Percentiles rank a stretch among this genome's conserved stretches.
These are phyloP conservation scores for Casaregolazyma suthepensis DNA, from an alignment of 1,139 yeast genomes.

Conservation along the genomic window DNA sequence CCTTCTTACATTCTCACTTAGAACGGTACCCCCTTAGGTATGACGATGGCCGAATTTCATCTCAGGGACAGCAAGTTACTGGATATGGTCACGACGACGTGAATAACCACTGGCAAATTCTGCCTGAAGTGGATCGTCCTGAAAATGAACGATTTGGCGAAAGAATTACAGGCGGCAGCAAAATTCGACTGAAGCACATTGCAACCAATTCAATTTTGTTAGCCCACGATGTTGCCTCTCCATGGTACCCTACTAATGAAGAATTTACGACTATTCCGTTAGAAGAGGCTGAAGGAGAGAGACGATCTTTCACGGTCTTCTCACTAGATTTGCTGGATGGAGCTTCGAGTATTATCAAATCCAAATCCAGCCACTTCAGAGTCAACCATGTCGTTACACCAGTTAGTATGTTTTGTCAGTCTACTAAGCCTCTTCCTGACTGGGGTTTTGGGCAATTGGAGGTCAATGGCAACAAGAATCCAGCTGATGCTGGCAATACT, in stretches of 20 bases:
- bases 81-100: slow-evolving; percentile 44
- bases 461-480: slow-evolving; percentile 87
- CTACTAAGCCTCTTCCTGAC: slow-evolving; percentile 75
- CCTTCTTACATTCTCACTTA: slow-evolving; percentile 74
- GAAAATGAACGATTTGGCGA: slow-evolving; percentile 38
- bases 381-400: slow-evolving; percentile 77
- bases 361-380: slow-evolving; percentile 64
- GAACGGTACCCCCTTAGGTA: slow-evolving; percentile 79
- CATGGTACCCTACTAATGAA: slow-evolving; percentile 81
- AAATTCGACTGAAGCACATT: slow-evolving; percentile 72
- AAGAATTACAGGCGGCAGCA: slow-evolving; percentile 50
- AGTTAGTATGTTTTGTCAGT: slow-evolving; percentile 94
- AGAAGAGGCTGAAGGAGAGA: slow-evolving; percentile 51
- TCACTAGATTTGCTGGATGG: slow-evolving; percentile 57
- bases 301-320: slow-evolving; percentile 73
- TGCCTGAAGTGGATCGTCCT: slow-evolving; percentile 53
- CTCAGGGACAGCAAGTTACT: slow-evolving; percentile 93
- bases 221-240: slow-evolving; percentile 98
- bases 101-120: slow-evolving; percentile 81
- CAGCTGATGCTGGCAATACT: slow-evolving; percentile 56
- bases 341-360: slow-evolving; percentile 50
- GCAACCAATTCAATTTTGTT: slow-evolving; percentile 71
- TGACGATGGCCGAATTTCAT: slow-evolving; percentile 93
- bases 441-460: slow-evolving; percentile 94
- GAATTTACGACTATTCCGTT: slow-evolving; percentile 71